Conservation (phyloP, 768 basidiomycete species). For the Trametes cingulata region DNA sequence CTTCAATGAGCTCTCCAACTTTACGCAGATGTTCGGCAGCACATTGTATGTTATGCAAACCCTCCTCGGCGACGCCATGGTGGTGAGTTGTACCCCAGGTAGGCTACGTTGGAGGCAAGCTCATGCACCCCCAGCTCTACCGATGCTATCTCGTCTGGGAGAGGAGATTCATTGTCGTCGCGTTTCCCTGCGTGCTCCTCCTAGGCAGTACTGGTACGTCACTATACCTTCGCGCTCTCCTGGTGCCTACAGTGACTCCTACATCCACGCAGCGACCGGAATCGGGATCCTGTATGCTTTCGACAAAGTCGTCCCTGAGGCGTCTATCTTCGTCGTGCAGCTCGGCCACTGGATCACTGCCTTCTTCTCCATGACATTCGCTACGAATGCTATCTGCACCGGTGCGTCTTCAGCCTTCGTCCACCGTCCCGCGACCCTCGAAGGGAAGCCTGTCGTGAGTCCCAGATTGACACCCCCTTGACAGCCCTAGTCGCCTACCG, state of each 20-base stretch:
- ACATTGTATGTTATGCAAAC: conserved; percentile 41
- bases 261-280: conserved; percentile 27
- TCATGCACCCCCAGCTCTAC: background rate
- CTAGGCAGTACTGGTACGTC: conserved; percentile 35
- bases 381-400: conserved; percentile 41
- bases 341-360: conserved; percentile 41
- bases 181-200: conserved; percentile 33
- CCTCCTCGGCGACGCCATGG: conserved; percentile 36
- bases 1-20: conserved; percentile 37
- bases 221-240: background rate
- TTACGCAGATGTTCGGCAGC: conserved; percentile 40
- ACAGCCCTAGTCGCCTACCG: conserved; percentile 36
- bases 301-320: conserved; percentile 29
- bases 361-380: conserved; percentile 41
- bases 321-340: conserved; percentile 35
- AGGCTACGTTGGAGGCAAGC: conserved; percentile 23
- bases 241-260: background rate
- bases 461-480: background rate
- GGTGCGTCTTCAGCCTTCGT: conserved; percentile 23
- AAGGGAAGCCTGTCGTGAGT: no score
- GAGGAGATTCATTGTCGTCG: conserved; percentile 24
- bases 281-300: conserved; percentile 36
- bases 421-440: background rate
- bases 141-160: conserved; percentile 15
- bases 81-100: background rate